These are phyloP conservation scores for Mychonastes homosphaera DNA, from an alignment of 139 green algal genomes.

Conservation along the genomic window DNA sequence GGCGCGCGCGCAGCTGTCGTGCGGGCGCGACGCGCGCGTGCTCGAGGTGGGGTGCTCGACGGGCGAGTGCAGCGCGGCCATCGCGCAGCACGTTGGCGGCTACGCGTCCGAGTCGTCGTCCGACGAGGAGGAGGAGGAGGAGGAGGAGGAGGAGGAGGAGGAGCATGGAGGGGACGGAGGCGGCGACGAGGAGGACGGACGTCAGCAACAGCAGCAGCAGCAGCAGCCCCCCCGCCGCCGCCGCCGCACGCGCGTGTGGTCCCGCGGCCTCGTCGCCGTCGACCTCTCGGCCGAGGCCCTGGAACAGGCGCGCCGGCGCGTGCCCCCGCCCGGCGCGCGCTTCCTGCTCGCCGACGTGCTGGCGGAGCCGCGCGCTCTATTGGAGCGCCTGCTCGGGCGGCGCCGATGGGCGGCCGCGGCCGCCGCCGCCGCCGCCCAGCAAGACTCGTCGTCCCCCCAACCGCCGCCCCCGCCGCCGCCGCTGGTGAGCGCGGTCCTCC, in stretches of 20 bases:
- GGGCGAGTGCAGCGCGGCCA: no score
- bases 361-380: not conserved
- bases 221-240: not conserved
- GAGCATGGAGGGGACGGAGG: not conserved
- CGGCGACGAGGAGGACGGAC: not conserved
- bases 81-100: not conserved
- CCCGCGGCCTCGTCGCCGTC: not conserved
- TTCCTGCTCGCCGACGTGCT: not conserved
- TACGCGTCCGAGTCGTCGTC: not conserved
- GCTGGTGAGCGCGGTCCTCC: constrained; percentile 20
- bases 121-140: not conserved
- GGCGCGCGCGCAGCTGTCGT: not conserved
- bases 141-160: not conserved
- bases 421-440: no score
- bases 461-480: no score
- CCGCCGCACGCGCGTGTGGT: not conserved
- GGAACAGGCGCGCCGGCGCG: not conserved
- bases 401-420: not conserved
- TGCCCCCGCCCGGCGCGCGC: not conserved
- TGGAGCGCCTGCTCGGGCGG: constrained; percentile 1
- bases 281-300: not conserved
- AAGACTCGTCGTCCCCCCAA: no score
- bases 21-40: not conserved
- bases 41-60: no score
- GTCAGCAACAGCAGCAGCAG: not conserved